Base-by-base conservation (phyloP, 2,329 filamentous ascomycete species). In the Fusarium phyllophilum region DNA sequence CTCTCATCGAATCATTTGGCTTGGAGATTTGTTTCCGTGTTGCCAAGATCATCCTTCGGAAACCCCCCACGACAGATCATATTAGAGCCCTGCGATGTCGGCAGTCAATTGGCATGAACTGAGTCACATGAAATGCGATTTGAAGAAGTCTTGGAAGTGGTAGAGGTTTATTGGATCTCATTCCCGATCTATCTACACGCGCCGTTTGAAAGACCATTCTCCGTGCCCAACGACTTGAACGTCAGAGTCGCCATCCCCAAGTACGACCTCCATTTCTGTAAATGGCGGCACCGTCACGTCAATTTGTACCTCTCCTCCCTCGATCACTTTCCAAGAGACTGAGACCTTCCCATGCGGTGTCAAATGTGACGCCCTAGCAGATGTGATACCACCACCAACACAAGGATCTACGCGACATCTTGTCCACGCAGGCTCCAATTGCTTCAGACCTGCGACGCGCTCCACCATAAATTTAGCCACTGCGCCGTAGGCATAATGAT, bases 51-150 rank as follows among this genome's bases (percentile, higher is more conserved):
- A 49, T 58, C 33, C 42, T 58, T 51, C 18, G 6, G n/a, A n/a
- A 58, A 49, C 33, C 55, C 41, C 55, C 36, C 41, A 58, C 17
- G 22, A 33, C 14, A n/a, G 20, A n/a, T 29, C 20, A n/a, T 17
- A 17, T 54, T 9, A 12, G 34, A 14, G 0, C 13, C 0, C 4
- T 44, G 22, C 26, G 26, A 31, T 44, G 26, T 44, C 26, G 26
- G 52, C 22, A 24, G 0, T 15, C 0, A 11, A 24, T 20, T n/a
- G 24, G 8, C 8, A 5, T 0, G 2, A 18, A 39, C 1, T 18
- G 10, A n/a, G 34, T 13, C 24, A 18, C 14, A 26, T 24, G 8
- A 8, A 20, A 0, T 8, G 6, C 18, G 13, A 46, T 22, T 8
- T 5, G 0, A 15, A 0, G 9, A 20, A 6, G n/a, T 0, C 2